Evolutionary conservation across 441 rosid species (phyloP), one percentile per base, ranked within the genome.

Genomic region (Pelargonium fulgidum): DNA sequence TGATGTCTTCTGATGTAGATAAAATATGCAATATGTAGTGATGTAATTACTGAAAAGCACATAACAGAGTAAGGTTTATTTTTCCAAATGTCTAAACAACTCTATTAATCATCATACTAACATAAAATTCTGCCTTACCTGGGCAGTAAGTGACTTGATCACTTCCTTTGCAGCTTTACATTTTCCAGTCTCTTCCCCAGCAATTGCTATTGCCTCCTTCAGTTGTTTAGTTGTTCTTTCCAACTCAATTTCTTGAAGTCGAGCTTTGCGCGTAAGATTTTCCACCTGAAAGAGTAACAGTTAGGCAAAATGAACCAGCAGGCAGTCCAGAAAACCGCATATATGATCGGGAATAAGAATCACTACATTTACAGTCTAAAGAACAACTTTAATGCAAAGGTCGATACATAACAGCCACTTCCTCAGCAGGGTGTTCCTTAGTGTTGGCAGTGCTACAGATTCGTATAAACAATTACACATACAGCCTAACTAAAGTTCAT

Each of bases 131-230:
- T 7, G 68, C 62, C 86, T 87, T 89, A 93, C 96, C 81, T 91
- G 93, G 77, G 91, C 92, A 52, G 97, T 91, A 61, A 93, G 89
- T 4, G 96, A 88, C 83, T 89, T 94, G 83, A 94, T 94, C 68
- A 94, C 99, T 85, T 94, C 99, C 79, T 90, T 90, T 65, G 97
- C 99, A 65, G 96, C 97, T 75, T 90, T 90, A 87, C 97, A 91
- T 83, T 89, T 91, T 58, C 89, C 85, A 26, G 93, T 79, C 81
- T 94, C 97, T 76, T 94, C 99, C 65, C 81, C 93, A 41, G 97
- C 93, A 44, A 91, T 80, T 76, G 92, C 84, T 72, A 85, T 81
- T 24, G 97, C 96, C 80, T 91, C 99, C 77, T 87, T 90, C 72
- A 90, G 85, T 76, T 90, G 96, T 73, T 87, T 87, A 61, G 91